Evolutionary conservation across 106 monocot species (phyloP), one percentile per base, ranked within the genome.

Genomic region (Iris macrosiphon): DNA sequence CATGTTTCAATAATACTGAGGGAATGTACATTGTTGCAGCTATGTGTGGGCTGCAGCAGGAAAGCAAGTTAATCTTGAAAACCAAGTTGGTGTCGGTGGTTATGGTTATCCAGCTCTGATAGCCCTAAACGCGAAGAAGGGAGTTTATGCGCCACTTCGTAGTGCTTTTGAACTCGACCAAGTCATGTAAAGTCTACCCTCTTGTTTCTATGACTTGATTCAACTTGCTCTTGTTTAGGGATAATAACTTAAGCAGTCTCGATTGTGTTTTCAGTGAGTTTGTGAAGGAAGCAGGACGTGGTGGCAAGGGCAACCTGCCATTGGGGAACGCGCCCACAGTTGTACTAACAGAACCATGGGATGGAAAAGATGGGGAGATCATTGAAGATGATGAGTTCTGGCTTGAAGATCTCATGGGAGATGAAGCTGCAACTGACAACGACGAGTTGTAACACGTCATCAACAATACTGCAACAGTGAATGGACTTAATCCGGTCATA

Each of bases 91-190:
- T 55, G 96, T 96, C 23, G 96, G 96, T 42, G 96, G 96, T 1
- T 96, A 96, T 62, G 96, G 96, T 30, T 96, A 96, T 63, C 96
- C 96, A 21, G 96, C 96, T 42, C 58, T 96, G 72, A 86, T 96
- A 3, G 96, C 96, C 26, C 74, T 96, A 2, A 96, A 96, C 67
- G 76, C 78, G 14, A 96, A 96, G 69, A 96, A 90, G 53, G 79
- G 76, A 9, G 86, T 73, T 17, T 96, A 72, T 59, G 96, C 89
- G 57, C 89, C 96, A n/a, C 86, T 96, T 52, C 69, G 68, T 15
- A 90, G 96, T 65, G 89, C 96, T n/a, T 96, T 90, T 51, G 60
- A 96, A 61, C 72, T 66, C 27, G 83, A 90, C 3, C 89, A 79
- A 27, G 60, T 96, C 31, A 65, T 63, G 96, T 90, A 71, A 15